Conservation (phyloP, 1,284 basidiomycete species). For the Ceratobasidium sp. region DNA sequence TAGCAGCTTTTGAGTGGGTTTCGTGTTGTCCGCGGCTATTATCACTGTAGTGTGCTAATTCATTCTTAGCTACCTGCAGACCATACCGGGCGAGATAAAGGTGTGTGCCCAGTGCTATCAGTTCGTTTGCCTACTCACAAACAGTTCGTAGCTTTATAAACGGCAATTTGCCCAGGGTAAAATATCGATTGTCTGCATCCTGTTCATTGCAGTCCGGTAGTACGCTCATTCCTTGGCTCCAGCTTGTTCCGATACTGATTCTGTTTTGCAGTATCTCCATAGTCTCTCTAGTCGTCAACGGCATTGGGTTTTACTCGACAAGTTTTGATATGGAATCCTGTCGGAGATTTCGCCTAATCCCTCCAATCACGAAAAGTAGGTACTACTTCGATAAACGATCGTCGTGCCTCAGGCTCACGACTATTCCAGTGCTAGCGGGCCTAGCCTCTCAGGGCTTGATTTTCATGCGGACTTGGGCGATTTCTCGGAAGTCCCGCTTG, state of each 20-base stretch:
- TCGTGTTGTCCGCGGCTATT: neutral
- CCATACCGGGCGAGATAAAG: constrained; percentile 39
- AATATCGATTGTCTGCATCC: constrained; percentile 28
- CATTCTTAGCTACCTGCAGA: constrained; percentile 20
- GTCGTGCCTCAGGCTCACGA: neutral
- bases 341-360: constrained; percentile 15
- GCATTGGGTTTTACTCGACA: constrained; percentile 30
- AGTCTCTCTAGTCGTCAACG: constrained; percentile 25
- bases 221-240: neutral
- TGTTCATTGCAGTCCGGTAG: constrained; percentile 38
- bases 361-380: constrained; percentile 38
- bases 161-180: constrained; percentile 20
- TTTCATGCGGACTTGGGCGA: constrained; percentile 34
- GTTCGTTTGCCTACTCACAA: neutral
- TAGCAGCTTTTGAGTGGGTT: constrained; percentile 28
- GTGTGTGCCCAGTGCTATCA: neutral
- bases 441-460: constrained; percentile 38
- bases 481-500: constrained; percentile 27
- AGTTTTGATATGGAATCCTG: constrained; percentile 23
- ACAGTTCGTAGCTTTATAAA: constrained; percentile 12
- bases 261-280: constrained; percentile 16
- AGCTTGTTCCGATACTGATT: neutral
- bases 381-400: too few relatives aligned
- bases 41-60: neutral
- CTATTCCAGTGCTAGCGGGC: constrained; percentile 26